phyloP scores from a whole-genome alignment of 176 grass and related monocot genomes.

The Zea luxurians region DNA sequence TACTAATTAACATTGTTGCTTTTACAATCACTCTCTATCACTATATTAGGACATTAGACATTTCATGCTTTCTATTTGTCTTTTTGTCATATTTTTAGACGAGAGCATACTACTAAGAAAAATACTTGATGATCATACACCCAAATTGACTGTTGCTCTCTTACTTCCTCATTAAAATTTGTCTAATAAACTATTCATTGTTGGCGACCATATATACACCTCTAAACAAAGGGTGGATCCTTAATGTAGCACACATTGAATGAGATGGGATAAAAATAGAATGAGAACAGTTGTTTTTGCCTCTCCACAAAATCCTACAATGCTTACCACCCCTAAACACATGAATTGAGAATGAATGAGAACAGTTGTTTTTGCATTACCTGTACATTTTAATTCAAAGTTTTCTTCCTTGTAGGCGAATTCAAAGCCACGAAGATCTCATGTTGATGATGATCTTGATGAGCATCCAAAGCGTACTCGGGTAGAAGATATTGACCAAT shows the following conservation, averaged over 20 bases:
- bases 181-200: background rate
- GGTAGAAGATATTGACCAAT: conserved; percentile 58
- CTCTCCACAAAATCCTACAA: background rate
- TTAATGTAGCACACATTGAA: background rate
- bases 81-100: background rate
- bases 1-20: conserved; percentile 2
- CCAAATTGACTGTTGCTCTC: background rate
- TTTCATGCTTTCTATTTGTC: background rate
- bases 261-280: background rate
- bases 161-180: background rate
- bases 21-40: background rate
- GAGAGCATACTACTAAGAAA: background rate
- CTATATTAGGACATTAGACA: conserved; percentile 15
- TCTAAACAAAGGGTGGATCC: background rate
- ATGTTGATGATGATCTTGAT: conserved; percentile 62
- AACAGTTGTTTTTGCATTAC: conserved; percentile 13
- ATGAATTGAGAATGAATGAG: background rate
- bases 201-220: background rate
- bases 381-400: conserved; percentile 30
- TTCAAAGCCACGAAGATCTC: conserved; percentile 51
- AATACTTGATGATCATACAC: background rate
- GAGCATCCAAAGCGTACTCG: conserved; percentile 43
- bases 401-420: conserved; percentile 50
- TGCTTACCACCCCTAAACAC: background rate
- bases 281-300: background rate